Base-by-base conservation (phyloP, 2,329 filamentous ascomycete species). In the Fusarium nygamai region DNA sequence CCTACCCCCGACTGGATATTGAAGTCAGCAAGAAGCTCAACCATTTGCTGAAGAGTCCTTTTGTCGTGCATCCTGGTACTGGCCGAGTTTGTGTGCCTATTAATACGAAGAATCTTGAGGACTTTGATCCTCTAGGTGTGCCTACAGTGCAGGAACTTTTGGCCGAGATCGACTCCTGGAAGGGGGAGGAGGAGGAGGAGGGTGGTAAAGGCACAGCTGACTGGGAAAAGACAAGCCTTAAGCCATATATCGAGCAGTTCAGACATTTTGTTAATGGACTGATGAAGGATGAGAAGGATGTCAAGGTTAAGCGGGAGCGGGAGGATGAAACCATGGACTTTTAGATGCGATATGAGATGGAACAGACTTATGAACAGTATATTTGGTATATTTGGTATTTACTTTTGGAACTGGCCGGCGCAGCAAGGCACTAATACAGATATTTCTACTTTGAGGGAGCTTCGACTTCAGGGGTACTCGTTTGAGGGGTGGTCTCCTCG, bases 21-120 rank as follows among this genome's bases (percentile, higher is more conserved):
- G 95, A 98, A 83, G 96, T 99, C 81, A 96, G 93, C 80, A 98
- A 98, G 87, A 98, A 98, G 82, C 90, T 97, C 65, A 98, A 98
- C 85, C 96, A 99, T 88, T 90, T 99, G 88, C 91, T 99, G 77
- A 99, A 99, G 82, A 95, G 92, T 71, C 96, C 96, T 1, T 99
- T 99, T 80, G 96, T 98, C 69, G 92, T 99, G 43, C 96, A 99
- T 81, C 96, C 96, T 0, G 95, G 95, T 24, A 99, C 96, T 0
- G 96, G 96, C 2, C 87, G 96, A 62, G 94, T 99, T 12, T 99
- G 96, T 85, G 96, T 99, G 59, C 96, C 96, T 5, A 98, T 99
- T 78, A 94, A 98, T 81, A 89, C 91, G 3, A 85, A 80, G 57
- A 87, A 85, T 10, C 88, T 96, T 2, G 94, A 96, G 56, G 88